These are phyloP conservation scores for Megacollybia platyphylla DNA, from an alignment of 1,284 basidiomycete genomes.

Conservation along the genomic window DNA sequence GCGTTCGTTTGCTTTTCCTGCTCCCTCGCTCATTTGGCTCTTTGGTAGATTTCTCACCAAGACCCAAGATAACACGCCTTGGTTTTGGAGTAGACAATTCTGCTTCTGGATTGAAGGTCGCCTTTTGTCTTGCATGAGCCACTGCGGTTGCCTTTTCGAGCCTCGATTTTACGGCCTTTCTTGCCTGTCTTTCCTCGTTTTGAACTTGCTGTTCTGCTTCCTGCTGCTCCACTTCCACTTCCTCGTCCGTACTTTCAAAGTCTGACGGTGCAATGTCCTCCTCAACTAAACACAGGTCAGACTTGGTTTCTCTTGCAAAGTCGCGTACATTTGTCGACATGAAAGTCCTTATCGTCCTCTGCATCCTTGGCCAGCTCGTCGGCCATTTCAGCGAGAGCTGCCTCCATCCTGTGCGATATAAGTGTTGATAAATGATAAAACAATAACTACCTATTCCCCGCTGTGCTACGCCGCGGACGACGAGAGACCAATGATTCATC, in stretches of 20 bases:
- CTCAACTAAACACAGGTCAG: conserved; percentile 36
- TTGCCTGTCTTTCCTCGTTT: conserved; percentile 48
- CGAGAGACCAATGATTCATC: conserved; percentile 41
- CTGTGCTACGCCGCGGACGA: conserved; percentile 54
- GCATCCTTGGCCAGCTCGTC: conserved; percentile 43
- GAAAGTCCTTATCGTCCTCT: conserved; percentile 64
- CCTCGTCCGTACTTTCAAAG: conserved; percentile 73
- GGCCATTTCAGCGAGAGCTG: conserved; percentile 59
- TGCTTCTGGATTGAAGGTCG: conserved; percentile 47
- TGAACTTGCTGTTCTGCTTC: conserved; percentile 40
- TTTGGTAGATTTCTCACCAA: conserved; percentile 12
- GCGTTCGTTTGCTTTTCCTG: conserved; percentile 49
- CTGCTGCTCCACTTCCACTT: conserved; percentile 38
- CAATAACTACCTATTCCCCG: conserved; percentile 48
- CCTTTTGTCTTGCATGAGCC: conserved; percentile 50
- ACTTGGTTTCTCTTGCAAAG: not conserved
- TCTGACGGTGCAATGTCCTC: conserved; percentile 71
- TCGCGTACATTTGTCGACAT: conserved; percentile 39
- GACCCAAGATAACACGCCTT: conserved; percentile 23
- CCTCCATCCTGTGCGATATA: conserved; percentile 46
- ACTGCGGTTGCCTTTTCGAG: conserved; percentile 49
- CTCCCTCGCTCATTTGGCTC: conserved; percentile 8
- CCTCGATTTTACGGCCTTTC: conserved; percentile 39
- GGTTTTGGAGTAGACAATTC: conserved; percentile 14
- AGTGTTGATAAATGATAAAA: not conserved